Evolutionary conservation across 192 early-diverging fungal species (phyloP).

Genomic region (Backusella mclennaniae): DNA sequence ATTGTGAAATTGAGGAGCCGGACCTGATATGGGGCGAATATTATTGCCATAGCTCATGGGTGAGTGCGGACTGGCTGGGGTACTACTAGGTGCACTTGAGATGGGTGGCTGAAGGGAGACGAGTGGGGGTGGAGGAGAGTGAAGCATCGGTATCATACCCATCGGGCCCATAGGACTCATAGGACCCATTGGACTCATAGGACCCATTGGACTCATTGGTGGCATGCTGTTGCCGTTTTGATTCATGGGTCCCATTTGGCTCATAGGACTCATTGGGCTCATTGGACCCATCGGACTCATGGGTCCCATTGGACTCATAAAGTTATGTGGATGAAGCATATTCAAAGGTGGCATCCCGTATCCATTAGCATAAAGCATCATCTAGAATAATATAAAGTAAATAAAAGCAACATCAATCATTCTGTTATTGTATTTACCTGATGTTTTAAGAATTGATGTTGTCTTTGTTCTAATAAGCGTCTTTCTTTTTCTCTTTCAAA

Average conservation of each 20-base stretch:
- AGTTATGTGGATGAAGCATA: slow-evolving; percentile 7
- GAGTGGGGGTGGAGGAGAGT: background rate
- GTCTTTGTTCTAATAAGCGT: slow-evolving; percentile 33
- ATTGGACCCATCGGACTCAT: slow-evolving; percentile 9
- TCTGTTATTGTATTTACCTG: slow-evolving; percentile 20
- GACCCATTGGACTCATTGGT: slow-evolving; percentile 2
- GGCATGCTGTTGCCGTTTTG: background rate
- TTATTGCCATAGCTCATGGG: background rate
- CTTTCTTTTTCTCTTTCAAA: slow-evolving; percentile 40
- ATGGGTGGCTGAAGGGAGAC: background rate
- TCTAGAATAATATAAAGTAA: slow-evolving; percentile 12
- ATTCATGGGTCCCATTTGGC: background rate
- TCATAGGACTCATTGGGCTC: slow-evolving; percentile 8
- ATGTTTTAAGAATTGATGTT: slow-evolving; percentile 34
- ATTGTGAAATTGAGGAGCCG: background rate
- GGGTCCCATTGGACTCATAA: slow-evolving; percentile 3
- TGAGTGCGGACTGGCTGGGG: background rate
- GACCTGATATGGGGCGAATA: background rate
- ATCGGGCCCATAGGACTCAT: background rate
- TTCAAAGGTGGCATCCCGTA: slow-evolving; percentile 9
- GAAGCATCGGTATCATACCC: slow-evolving; percentile 8
- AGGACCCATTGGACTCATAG: background rate
- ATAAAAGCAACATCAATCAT: background rate
- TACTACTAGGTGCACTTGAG: background rate
- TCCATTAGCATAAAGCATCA: slow-evolving; percentile 30